phyloP scores from a whole-genome alignment of 1,139 yeast species.

The Protomyces lactucae-debilis region DNA sequence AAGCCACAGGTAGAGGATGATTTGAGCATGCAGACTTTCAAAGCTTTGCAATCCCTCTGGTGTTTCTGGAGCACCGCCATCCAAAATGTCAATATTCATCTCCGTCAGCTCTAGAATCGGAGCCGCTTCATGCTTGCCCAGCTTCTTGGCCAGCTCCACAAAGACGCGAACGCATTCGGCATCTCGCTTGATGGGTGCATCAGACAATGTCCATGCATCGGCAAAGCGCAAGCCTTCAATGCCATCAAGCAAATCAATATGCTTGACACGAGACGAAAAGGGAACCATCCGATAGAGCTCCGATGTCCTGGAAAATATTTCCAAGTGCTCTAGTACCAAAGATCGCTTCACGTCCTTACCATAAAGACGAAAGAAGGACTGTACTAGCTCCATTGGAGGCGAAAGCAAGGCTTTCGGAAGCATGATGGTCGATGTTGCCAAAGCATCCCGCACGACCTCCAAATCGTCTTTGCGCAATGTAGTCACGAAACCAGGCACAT shows the following conservation, averaged over 20 bases:
- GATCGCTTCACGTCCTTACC: slow-evolving; percentile 47
- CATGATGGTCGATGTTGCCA: slow-evolving; percentile 48
- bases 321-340: slow-evolving; percentile 49
- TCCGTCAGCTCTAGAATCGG: slow-evolving; percentile 31
- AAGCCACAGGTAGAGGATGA: slow-evolving; percentile 76
- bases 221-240: slow-evolving; percentile 41
- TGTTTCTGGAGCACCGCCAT: slow-evolving; percentile 37
- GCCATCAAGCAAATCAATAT: slow-evolving; percentile 48
- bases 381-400: slow-evolving; percentile 64
- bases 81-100: slow-evolving; percentile 31
- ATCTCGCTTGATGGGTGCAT: slow-evolving; percentile 41
- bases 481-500: slow-evolving; percentile 53
- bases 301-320: slow-evolving; percentile 42
- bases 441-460: slow-evolving; percentile 44
- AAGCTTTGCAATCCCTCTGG: slow-evolving; percentile 44
- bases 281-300: slow-evolving; percentile 45
- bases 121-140: slow-evolving; percentile 30
- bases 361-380: slow-evolving; percentile 52
- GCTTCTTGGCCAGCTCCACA: slow-evolving; percentile 30
- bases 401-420: slow-evolving; percentile 57
- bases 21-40: slow-evolving; percentile 65
- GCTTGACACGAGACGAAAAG: slow-evolving; percentile 43
- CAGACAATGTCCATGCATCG: slow-evolving; percentile 57
- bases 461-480: slow-evolving; percentile 50
- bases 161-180: slow-evolving; percentile 25